A percentile compares a stretch with the other conserved stretches of the same genome.
Evolutionary conservation across 257 asterid species (phyloP).

Genomic region (Penstemon barbatus): DNA sequence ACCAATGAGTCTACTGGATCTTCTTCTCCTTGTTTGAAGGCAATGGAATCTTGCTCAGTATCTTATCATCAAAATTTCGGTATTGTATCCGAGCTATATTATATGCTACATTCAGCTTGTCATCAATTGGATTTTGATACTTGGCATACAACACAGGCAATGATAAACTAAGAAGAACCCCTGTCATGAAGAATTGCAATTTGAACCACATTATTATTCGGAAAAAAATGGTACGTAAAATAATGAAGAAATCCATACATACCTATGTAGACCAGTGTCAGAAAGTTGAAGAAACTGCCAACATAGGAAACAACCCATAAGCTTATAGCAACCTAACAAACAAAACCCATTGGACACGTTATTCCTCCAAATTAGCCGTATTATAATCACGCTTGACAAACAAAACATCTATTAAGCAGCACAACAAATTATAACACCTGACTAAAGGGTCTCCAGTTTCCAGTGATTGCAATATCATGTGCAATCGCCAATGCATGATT

Average conservation of each 20-base stretch:
- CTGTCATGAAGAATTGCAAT: conserved; percentile 41
- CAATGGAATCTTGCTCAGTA: conserved; percentile 54
- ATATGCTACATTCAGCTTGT: conserved; percentile 53
- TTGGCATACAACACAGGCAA: conserved; percentile 70
- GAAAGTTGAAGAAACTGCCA: conserved; percentile 77
- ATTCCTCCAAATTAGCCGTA: conserved; percentile 24
- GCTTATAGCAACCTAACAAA: conserved; percentile 60
- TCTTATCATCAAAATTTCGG: conserved; percentile 45
- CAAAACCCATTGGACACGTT: conserved; percentile 21
- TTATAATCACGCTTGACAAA: conserved; percentile 16
- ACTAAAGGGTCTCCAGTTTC: conserved; percentile 57
- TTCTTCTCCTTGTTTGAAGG: conserved; percentile 68
- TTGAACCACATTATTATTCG: conserved; percentile 3
- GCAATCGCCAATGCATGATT: conserved; percentile 63
- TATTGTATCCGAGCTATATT: conserved; percentile 50
- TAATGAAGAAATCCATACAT: conserved; percentile 30
- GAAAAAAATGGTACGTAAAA: background rate
- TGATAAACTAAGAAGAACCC: conserved; percentile 70
- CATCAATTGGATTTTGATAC: conserved; percentile 76
- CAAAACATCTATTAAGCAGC: conserved; percentile 15
- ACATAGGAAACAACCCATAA: conserved; percentile 71
- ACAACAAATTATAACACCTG: conserved; percentile 51
- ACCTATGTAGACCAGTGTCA: conserved; percentile 74
- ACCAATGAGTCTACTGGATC: conserved; percentile 59
- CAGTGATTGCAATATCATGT: conserved; percentile 66